A percentile compares a stretch with the other conserved stretches of the same genome.
Conservation (phyloP, 805 yeast species). For the Metschnikowia koreensis region DNA sequence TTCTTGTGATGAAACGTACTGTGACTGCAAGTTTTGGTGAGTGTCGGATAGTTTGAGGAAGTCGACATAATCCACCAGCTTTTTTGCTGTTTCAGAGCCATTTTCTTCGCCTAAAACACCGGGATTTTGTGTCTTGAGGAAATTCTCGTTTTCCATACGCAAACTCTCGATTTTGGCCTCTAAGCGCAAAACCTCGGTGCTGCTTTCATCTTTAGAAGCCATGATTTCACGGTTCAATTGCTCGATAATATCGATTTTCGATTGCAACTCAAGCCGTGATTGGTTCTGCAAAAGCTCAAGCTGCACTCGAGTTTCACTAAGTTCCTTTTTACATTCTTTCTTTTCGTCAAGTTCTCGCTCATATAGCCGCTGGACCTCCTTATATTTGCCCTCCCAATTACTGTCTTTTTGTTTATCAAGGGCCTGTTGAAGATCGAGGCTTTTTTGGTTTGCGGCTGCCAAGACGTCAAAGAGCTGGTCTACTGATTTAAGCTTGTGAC, state of each 20-base stretch:
- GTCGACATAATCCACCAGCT: conserved; percentile 37
- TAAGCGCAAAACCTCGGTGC: conserved; percentile 52
- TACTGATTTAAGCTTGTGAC: conserved; percentile 26
- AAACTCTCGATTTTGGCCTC: conserved; percentile 71
- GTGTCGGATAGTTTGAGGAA: conserved; percentile 43
- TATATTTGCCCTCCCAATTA: conserved; percentile 27
- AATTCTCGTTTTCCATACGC: conserved; percentile 57
- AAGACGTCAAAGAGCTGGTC: conserved; percentile 27
- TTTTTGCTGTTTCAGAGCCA: conserved; percentile 5
- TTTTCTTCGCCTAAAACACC: neutral
- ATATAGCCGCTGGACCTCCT: conserved; percentile 23
- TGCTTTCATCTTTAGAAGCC: conserved; percentile 33
- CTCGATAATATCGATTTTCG: conserved; percentile 32
- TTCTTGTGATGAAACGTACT: conserved; percentile 71
- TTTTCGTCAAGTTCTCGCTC: conserved; percentile 25
- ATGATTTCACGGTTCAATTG: conserved; percentile 31
- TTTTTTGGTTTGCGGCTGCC: conserved; percentile 15
- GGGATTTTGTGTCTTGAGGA: conserved; percentile 6
- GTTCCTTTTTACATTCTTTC: conserved; percentile 21
- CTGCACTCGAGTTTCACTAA: conserved; percentile 33
- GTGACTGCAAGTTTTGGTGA: conserved; percentile 60
- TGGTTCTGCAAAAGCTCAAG: conserved; percentile 26
- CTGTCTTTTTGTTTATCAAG: conserved; percentile 19
- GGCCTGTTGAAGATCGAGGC: conserved; percentile 16
- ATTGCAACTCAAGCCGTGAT: conserved; percentile 31